Conservation (phyloP, 495 filamentous ascomycete species). For the Baudoinia panamericana region DNA sequence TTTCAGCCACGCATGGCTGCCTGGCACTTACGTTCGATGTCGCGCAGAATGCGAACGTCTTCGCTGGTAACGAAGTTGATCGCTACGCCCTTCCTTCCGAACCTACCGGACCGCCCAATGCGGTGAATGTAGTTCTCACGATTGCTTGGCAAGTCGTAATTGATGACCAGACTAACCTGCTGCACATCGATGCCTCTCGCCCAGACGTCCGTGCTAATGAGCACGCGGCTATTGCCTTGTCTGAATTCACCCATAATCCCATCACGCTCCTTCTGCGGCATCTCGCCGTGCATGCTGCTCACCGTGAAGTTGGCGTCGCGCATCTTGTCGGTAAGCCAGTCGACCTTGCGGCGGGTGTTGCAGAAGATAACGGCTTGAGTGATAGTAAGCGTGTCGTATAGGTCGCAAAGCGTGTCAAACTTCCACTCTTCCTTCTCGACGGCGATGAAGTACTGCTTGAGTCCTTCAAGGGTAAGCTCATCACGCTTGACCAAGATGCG, state of each 20-base stretch:
- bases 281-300: slow-evolving; percentile 96
- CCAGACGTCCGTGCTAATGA: slow-evolving; percentile 97
- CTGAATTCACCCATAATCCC: slow-evolving; percentile 99
- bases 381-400: slow-evolving; percentile 98
- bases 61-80: slow-evolving; percentile 99
- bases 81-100: slow-evolving; percentile 95
- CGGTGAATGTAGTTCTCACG: slow-evolving; percentile 99
- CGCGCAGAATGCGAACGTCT: slow-evolving; percentile 91
- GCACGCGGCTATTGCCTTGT: slow-evolving; percentile 83
- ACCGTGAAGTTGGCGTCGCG: slow-evolving; percentile 96
- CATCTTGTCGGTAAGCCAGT: slow-evolving; percentile 99
- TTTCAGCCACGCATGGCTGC: slow-evolving; percentile 23
- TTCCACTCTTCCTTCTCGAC: slow-evolving; percentile 99
- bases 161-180: slow-evolving; percentile 98
- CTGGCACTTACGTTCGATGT: slow-evolving; percentile 64
- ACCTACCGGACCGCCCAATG: slow-evolving; percentile 89
- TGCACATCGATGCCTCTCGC: slow-evolving; percentile 98
- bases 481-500: slow-evolving; percentile 99
- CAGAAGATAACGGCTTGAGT: slow-evolving; percentile 99
- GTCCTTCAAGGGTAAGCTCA: slow-evolving; percentile 92
- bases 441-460: slow-evolving; percentile 99
- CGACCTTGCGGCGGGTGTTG: slow-evolving; percentile 98
- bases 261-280: slow-evolving; percentile 95
- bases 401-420: slow-evolving; percentile 96
- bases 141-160: slow-evolving; percentile 96